Base-by-base conservation (phyloP, 2,329 filamentous ascomycete species). In the Tolypocladium tropicale region DNA sequence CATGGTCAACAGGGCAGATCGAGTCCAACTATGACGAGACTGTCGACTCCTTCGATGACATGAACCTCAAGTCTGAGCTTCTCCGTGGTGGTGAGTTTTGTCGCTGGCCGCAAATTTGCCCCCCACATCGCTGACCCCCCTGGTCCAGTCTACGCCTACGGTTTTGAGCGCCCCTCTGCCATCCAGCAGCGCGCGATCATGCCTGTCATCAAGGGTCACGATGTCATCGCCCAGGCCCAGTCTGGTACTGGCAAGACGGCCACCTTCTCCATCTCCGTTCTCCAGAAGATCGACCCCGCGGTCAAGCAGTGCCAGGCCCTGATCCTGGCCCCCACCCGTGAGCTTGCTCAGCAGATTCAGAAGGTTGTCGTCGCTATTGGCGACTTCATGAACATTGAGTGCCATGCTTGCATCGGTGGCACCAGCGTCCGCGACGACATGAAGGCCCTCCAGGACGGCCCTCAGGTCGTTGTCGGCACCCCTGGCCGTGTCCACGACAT, bases 21-120 rank as follows among this genome's bases (percentile, higher is more conserved):
- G 95, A 99, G 85, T 96, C 92, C 74, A 99, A 99, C 90, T 99
- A 97, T 82, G 94, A 99, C 84, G 92, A 97, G 85, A 92, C 93
- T 71, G 93, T 94, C 78, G 95, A 99, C 80, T 96, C 91, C 61
- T 99, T 99, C 80, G 94, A 99, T 79, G 84, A 92, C 70, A 99
- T 99, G 94, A 87, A 86, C 79, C 85, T 99, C 72, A 96, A 95
- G 85, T 74, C 90, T 64, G 94, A 99, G 83, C 89, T 99, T 72
- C 90, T 99, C 74, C 91, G 94, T 79, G 94, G 94, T 80, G 94
- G 77, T 80, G 67, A 72, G 72, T 74, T 57, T 53, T 7, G 55
- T 55, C 48, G 56, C 58, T 49, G 51, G 54, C 58, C 37, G 36
- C 30, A 32, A 11, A 2, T 33, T 25, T 23, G 23, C 52, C 34